Base-by-base conservation (phyloP, 139 green algal species). In the Mesostigma viride region DNA sequence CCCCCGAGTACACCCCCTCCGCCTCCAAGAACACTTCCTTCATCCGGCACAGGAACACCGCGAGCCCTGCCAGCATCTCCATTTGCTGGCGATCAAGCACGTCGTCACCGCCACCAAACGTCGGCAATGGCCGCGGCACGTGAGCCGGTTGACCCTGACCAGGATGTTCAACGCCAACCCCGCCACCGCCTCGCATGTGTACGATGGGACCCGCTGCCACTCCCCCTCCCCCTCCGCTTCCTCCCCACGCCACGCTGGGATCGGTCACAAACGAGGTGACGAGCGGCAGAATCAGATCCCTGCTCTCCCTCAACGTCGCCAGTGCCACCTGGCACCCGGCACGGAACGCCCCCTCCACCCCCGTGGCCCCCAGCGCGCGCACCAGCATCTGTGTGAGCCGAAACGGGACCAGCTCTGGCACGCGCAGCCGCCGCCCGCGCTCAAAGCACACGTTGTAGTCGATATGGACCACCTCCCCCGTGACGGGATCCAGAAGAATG, bases 391-490 rank as follows among this genome's bases (percentile, higher is more conserved):
- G 85, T 1, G 86, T 93, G 34, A 93, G 80, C 3, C 90, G 80
- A 81, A 96, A 96, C 5, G 90, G 90, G 62, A 96, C 90, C 35
- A 93, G 60, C 80, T 96, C 90, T 0, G 90, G 90, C 51, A 96
- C 84, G 17, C 46, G 46, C 32, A 82, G 58, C 44, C 17, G 35
- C 24, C 30, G 34, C 83, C 90, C 79, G 81, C 87, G 68, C 24
- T 91, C 83, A 48, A 90, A 90, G 0, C 83, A 45, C 0, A 90
- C 71, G 31, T 79, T 82, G 70, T 83, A 88, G 77, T 90, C 84
- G 45, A 90, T 85, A 62, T 90, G 84, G 26, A 91, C 63, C 3
- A 90, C 31, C 22, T 66, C 58, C 6, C 65, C 69, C 30, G 61
- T 68, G 2, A 20, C n/a, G 2, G 72, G 4, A 31, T 91, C 85